These are phyloP conservation scores for Didymella keratinophila DNA, from an alignment of 2,329 filamentous ascomycete species.

Conservation along the genomic window DNA sequence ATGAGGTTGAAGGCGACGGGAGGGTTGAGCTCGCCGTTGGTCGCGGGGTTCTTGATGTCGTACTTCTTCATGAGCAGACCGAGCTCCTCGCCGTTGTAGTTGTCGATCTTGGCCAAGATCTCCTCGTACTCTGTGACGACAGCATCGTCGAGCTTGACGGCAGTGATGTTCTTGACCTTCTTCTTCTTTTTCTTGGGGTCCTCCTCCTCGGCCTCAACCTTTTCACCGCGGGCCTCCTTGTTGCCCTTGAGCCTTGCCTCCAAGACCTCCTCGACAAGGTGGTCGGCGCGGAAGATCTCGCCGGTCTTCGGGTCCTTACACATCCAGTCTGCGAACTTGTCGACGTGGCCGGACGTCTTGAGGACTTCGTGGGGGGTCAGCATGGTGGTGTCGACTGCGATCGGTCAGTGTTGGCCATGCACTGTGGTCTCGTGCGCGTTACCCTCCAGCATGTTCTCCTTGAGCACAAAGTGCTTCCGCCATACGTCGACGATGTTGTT, in stretches of 20 bases:
- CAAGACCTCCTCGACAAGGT: conserved; percentile 93
- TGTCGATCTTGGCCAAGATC: conserved; percentile 91
- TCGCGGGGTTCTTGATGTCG: conserved; percentile 87
- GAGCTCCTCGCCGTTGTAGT: conserved; percentile 87
- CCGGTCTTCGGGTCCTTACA: conserved; percentile 98
- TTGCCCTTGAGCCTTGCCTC: conserved; percentile 87
- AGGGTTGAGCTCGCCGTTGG: conserved; percentile 75
- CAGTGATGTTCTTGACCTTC: conserved; percentile 67
- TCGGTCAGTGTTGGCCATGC: conserved; percentile 26
- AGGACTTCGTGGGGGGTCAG: conserved; percentile 92
- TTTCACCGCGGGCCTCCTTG: conserved; percentile 88
- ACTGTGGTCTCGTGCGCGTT: conserved; percentile 20
- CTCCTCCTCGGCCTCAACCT: conserved; percentile 77
- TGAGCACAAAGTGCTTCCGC: conserved; percentile 91
- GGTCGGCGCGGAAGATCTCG: conserved; percentile 94
- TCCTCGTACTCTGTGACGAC: conserved; percentile 91
- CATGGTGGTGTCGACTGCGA: conserved; percentile 82
- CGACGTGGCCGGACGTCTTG: conserved; percentile 92
- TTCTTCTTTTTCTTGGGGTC: conserved; percentile 90
- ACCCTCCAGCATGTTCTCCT: conserved; percentile 89
- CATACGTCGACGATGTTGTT: conserved; percentile 87
- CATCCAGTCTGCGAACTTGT: conserved; percentile 99
- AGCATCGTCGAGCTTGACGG: conserved; percentile 84
- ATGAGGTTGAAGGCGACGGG: conserved; percentile 97
- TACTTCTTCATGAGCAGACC: conserved; percentile 87